Base-by-base conservation (phyloP, 352 stramenopile species). In the Phytophthora constricta region DNA sequence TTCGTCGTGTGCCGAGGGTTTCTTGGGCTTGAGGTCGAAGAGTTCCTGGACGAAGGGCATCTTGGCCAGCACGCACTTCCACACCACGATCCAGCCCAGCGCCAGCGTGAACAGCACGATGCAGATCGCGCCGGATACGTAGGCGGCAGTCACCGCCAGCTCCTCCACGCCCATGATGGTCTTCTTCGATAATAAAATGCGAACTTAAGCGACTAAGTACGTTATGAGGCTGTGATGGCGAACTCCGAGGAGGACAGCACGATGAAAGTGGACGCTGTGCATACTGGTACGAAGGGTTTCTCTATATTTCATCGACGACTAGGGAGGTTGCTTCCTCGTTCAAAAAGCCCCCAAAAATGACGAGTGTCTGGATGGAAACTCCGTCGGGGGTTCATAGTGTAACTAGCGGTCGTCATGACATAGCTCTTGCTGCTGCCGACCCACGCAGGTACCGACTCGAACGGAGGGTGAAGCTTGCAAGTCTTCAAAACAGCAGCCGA, bases 31-130 rank as follows among this genome's bases (percentile, higher is more conserved):
- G 56, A 94, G 70, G 70, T 94, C 86, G 72, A 94, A 91, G 22
- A 94, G 79, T 67, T 94, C 86, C 62, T 91, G 86, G 28, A 94
- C 62, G 58, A 94, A 91, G 17, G 82, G 82, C 82, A 94, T 94
- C 65, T 91, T 91, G 50, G 86, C 80, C 52, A 94, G 71, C 58
- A 94, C 83, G 56, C 81, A 90, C 71, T 92, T 94, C 86, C 86
- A 94, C 54, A 94, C 86, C n/a, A 89, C 75, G 52, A 94, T 79
- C 86, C 86, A 94, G 53, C 84, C 84, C 26, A 94, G 50, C 5
- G 62, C 77, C 10, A 94, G 68, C 53, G 86, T 94, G 59, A 90
- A 83, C n/a, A 94, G 86, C 54, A 94, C 79, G 70, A 94, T 94
- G 65, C 80, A 87, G 41, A 94, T 80, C 0, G 86, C 86, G 17